Evolutionary conservation across 176 grass and related monocot genomes (phyloP).

Genomic region (Musa itinerans): DNA sequence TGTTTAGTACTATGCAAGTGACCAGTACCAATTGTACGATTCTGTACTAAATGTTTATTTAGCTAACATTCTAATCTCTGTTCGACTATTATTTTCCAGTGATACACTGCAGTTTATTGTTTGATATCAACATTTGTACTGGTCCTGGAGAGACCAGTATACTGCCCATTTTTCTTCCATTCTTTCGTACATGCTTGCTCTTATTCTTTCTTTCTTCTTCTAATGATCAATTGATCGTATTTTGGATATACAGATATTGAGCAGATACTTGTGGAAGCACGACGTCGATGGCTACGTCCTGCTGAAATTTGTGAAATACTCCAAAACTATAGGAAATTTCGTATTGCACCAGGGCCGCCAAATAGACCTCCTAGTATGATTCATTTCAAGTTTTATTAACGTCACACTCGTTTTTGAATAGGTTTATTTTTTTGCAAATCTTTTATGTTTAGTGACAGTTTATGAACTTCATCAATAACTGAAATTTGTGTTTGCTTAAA

Average conservation of each 20-base stretch:
- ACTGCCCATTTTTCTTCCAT: background rate
- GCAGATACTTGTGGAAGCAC: slow-evolving; percentile 77
- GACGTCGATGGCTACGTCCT: slow-evolving; percentile 75
- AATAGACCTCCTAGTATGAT: slow-evolving; percentile 76
- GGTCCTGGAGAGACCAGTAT: no score
- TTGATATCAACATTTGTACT: no score
- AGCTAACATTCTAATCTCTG: no score
- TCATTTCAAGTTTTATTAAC: background rate
- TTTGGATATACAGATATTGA: slow-evolving; percentile 54
- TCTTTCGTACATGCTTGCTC: background rate
- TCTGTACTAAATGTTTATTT: no score
- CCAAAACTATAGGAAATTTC: slow-evolving; percentile 68
- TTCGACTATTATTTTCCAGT: no score
- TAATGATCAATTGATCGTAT: background rate
- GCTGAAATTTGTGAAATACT: slow-evolving; percentile 96
- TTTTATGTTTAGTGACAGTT: background rate
- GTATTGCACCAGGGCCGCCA: slow-evolving; percentile 74
- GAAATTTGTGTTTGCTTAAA: background rate
- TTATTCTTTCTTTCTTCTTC: background rate
- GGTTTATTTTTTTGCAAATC: slow-evolving; percentile 7
- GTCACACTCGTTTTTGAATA: background rate
- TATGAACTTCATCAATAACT: background rate
- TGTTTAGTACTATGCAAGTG: no score
- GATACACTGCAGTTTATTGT: no score
- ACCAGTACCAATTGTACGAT: no score